Evolutionary conservation across 345 rosid genomes (phyloP).

Genomic region (Eucalyptus caleyi): DNA sequence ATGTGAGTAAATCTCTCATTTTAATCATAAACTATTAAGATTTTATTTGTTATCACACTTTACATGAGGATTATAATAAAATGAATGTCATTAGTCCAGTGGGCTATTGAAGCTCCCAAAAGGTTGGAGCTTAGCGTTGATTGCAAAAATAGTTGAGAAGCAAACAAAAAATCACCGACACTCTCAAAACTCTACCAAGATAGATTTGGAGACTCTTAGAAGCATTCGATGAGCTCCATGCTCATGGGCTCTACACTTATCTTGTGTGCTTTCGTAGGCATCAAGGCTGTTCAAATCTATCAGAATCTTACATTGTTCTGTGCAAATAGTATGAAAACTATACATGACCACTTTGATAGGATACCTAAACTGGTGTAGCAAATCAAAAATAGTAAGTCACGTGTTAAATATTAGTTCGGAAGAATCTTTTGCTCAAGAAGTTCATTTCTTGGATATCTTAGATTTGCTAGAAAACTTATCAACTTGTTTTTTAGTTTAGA

Average conservation of each 20-base stretch:
- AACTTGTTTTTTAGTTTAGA: not conserved
- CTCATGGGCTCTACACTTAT: not conserved
- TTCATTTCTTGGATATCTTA: not conserved
- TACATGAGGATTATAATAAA: too few species aligned
- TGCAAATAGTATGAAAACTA: not conserved
- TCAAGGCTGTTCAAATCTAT: not conserved
- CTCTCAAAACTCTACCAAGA: not conserved
- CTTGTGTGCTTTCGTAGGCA: not conserved
- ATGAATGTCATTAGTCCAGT: too few species aligned
- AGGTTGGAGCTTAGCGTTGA: too few species aligned
- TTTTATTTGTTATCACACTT: too few species aligned
- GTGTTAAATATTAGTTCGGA: not conserved
- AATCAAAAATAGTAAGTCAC: not conserved
- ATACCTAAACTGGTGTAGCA: not conserved
- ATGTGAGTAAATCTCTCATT: too few species aligned
- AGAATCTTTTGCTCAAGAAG: not conserved
- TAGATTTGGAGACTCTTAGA: not conserved
- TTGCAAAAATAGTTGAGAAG: too few species aligned
- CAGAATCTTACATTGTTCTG: not conserved
- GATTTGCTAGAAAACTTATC: not conserved
- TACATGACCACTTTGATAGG: not conserved
- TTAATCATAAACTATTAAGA: too few species aligned
- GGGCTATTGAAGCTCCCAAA: too few species aligned
- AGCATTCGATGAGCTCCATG: not conserved
- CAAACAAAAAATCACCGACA: too few species aligned